These are phyloP conservation scores for Yamadazyma diospyri DNA, from an alignment of 1,139 yeast species.

Conservation along the genomic window DNA sequence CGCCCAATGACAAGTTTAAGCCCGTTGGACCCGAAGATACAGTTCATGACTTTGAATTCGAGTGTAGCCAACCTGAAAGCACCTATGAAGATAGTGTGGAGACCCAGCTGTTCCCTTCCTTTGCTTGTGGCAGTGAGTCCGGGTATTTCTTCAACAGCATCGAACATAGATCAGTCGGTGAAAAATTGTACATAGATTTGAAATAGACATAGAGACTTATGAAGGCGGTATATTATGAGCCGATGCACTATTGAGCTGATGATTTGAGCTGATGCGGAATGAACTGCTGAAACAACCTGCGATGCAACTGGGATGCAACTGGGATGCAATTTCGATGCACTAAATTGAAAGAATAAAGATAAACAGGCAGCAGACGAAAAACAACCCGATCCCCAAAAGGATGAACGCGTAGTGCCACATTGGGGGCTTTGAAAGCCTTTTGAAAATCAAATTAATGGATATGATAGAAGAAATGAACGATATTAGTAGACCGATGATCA, in stretches of 20 bases:
- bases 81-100: constrained; percentile 16
- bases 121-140: constrained; percentile 47
- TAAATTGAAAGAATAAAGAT: constrained; percentile 8
- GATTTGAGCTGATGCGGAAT: no score
- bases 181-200: constrained; percentile 13
- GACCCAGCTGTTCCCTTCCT: constrained; percentile 19
- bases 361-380: constrained; percentile 8
- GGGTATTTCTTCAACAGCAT: constrained; percentile 41
- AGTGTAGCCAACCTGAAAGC: constrained; percentile 32
- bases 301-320: no score
- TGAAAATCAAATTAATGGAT: constrained; percentile 13
- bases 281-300: no score
- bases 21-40: neutral
- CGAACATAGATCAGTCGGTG: constrained; percentile 44
- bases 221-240: neutral
- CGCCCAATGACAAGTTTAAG: constrained; percentile 26
- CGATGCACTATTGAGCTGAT: neutral
- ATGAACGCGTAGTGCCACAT: constrained; percentile 11
- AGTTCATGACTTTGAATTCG: constrained; percentile 17
- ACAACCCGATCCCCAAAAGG: constrained; percentile 12
- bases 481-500: constrained; percentile 32
- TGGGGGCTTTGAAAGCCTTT: constrained; percentile 11
- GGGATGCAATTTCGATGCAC: no score
- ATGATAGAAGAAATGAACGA: constrained; percentile 25
- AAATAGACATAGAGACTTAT: neutral